Percentiles rank a stretch among this genome's conserved stretches.
Conservation (phyloP, 1,139 yeast species). For the Candida sanyaensis region DNA sequence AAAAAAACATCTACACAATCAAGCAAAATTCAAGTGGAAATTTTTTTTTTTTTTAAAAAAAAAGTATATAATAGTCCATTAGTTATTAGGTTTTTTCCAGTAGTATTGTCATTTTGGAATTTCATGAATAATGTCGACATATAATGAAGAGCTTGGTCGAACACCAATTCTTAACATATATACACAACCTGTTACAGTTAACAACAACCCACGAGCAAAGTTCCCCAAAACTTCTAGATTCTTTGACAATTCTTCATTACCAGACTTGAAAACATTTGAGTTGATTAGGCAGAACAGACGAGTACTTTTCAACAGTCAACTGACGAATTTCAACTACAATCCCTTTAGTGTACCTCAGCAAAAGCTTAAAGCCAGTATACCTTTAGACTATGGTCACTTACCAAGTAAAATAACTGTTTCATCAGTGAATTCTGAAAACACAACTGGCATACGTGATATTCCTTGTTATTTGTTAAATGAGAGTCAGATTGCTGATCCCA, state of each 20-base stretch:
- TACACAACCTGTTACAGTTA: background rate
- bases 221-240: constrained; percentile 41
- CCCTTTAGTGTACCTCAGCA: constrained; percentile 48
- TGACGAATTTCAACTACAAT: constrained; percentile 37
- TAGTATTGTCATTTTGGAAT: too few relatives aligned
- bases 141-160: background rate
- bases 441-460: constrained; percentile 24
- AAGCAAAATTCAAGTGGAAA: too few relatives aligned
- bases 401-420: constrained; percentile 25
- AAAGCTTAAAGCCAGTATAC: constrained; percentile 41
- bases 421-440: constrained; percentile 4
- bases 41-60: too few relatives aligned
- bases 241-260: constrained; percentile 27
- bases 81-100: too few relatives aligned
- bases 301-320: constrained; percentile 27
- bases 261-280: constrained; percentile 28
- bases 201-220: constrained; percentile 13
- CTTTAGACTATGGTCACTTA: constrained; percentile 35
- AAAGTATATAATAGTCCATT: too few relatives aligned
- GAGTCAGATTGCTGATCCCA: constrained; percentile 48
- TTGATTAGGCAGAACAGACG: constrained; percentile 20
- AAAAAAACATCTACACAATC: background rate
- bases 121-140: background rate
- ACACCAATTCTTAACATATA: background rate
- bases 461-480: constrained; percentile 51